These are phyloP conservation scores for Neurospora sp. DNA, from an alignment of 495 filamentous ascomycete genomes.

Conservation along the genomic window DNA sequence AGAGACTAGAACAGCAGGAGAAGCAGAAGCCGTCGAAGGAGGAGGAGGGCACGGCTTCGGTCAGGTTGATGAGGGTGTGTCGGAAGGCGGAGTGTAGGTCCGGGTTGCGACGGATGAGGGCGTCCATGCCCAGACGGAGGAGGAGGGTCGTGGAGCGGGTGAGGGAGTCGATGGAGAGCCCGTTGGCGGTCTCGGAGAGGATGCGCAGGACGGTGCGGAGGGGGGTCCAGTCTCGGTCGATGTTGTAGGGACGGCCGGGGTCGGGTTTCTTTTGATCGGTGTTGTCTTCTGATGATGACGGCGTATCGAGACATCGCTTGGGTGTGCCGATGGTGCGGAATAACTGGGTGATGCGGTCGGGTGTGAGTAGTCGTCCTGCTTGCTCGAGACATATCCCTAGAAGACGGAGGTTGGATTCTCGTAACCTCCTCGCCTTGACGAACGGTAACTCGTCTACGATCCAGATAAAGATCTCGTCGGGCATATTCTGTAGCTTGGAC, in stretches of 20 bases:
- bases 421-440: slow-evolving; percentile 51
- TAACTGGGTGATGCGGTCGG: slow-evolving; percentile 24
- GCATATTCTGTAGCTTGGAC: slow-evolving; percentile 38
- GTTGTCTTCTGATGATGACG: neutral
- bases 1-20: slow-evolving; percentile 42
- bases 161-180: slow-evolving; percentile 9
- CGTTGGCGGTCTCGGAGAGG: slow-evolving; percentile 17
- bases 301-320: slow-evolving; percentile 14
- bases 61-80: slow-evolving; percentile 8
- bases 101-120: slow-evolving; percentile 27
- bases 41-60: slow-evolving; percentile 7
- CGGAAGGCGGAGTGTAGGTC: slow-evolving; percentile 18
- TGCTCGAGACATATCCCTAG: slow-evolving; percentile 27
- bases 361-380: slow-evolving; percentile 27
- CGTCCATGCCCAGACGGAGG: slow-evolving; percentile 48
- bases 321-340: slow-evolving; percentile 32
- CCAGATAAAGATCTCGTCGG: slow-evolving; percentile 67
- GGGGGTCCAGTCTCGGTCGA: slow-evolving; percentile 23
- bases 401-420: slow-evolving; percentile 51
- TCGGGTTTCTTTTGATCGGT: slow-evolving; percentile 5
- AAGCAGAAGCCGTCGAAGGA: slow-evolving; percentile 26
- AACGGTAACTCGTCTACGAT: slow-evolving; percentile 56
- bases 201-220: slow-evolving; percentile 26
- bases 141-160: slow-evolving; percentile 21
- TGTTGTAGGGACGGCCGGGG: slow-evolving; percentile 14